Conservation (phyloP, 768 basidiomycete species). For the Leccinum arenicola region DNA sequence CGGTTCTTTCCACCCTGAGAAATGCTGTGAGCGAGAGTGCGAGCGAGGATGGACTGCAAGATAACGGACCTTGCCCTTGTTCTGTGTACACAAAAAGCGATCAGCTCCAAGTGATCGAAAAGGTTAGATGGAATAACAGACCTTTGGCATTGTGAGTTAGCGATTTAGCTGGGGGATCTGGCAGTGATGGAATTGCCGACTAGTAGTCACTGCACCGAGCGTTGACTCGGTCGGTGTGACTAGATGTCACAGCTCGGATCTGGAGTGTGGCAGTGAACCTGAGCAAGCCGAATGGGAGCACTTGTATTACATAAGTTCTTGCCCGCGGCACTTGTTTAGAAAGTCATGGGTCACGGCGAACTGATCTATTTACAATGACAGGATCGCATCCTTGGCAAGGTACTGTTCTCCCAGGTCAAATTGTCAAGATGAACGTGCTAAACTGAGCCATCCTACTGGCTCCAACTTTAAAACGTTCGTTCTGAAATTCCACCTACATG, state of each 20-base stretch:
- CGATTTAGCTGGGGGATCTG: not conserved
- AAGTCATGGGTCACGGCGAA: too few relatives aligned
- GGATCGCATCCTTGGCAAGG: too few relatives aligned
- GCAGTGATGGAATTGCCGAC: slow-evolving; percentile 1
- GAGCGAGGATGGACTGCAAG: not conserved
- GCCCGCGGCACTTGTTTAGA: too few relatives aligned
- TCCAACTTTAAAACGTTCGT: not conserved
- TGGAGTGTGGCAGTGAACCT: slow-evolving; percentile 11
- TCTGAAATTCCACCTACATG: not conserved
- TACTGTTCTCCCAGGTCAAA: too few relatives aligned
- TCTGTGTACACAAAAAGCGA: slow-evolving; percentile 10
- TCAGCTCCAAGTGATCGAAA: not conserved
- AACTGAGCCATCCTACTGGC: too few relatives aligned
- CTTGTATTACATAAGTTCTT: too few relatives aligned
- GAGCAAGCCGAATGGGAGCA: not conserved
- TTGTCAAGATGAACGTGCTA: too few relatives aligned
- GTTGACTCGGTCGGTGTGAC: not conserved
- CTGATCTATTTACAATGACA: too few relatives aligned
- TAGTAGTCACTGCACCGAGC: not conserved
- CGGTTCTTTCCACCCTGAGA: slow-evolving; percentile 96
- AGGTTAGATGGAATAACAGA: not conserved
- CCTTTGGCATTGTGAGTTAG: slow-evolving; percentile 24
- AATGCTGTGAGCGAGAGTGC: not conserved
- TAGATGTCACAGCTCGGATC: not conserved
- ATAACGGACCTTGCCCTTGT: slow-evolving; percentile 28